These are phyloP conservation scores for Rhododendron ferrugineum DNA, from an alignment of 148 eudicot species.

Conservation along the genomic window DNA sequence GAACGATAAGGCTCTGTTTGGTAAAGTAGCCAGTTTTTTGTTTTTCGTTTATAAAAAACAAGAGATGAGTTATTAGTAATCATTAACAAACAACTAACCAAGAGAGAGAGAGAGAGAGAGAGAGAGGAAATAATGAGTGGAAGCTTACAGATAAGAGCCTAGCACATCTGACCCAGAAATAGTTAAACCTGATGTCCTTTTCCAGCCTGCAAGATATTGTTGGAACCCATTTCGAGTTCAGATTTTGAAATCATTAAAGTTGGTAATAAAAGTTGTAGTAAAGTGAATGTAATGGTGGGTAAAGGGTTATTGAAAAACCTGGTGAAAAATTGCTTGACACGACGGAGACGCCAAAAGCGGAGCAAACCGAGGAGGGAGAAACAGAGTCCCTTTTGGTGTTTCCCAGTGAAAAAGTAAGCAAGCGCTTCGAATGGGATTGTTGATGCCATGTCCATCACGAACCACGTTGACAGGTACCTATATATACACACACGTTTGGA, in stretches of 20 bases:
- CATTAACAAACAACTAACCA: too few species aligned
- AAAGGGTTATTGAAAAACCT: conserved; percentile 36
- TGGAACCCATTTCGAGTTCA: not conserved
- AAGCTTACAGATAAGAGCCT: conserved; percentile 66
- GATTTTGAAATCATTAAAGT: not conserved
- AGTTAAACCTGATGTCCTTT: conserved; percentile 85
- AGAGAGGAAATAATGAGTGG: not conserved
- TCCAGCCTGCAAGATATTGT: conserved; percentile 57
- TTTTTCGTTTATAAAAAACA: too few species aligned
- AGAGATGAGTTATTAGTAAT: too few species aligned
- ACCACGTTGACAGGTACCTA: conserved; percentile 85
- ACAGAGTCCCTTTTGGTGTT: conserved; percentile 38
- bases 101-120: too few species aligned
- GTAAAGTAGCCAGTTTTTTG: too few species aligned
- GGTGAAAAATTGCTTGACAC: conserved; percentile 68
- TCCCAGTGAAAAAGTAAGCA: conserved; percentile 47
- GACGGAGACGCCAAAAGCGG: conserved; percentile 77
- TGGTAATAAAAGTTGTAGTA: not conserved
- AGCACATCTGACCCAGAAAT: conserved; percentile 82
- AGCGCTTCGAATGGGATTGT: conserved; percentile 71
- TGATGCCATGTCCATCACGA: conserved; percentile 79
- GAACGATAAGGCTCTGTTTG: not conserved
- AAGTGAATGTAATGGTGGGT: not conserved
- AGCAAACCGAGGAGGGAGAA: conserved; percentile 54
- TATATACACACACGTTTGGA: not conserved